These are phyloP conservation scores for Vanilla planifolia DNA, from an alignment of 106 monocot genomes.

Conservation along the genomic window DNA sequence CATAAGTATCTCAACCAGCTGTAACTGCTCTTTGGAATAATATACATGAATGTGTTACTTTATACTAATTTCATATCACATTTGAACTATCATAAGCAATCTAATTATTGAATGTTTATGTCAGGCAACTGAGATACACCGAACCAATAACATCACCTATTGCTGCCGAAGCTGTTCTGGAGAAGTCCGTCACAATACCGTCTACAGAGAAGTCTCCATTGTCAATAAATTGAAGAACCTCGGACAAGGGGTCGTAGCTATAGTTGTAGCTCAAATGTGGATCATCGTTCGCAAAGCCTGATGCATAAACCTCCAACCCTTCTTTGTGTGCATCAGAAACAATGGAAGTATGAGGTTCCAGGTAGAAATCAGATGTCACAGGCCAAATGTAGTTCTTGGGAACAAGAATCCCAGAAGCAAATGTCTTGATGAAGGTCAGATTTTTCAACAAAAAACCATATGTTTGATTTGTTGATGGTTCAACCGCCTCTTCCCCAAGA, in stretches of 20 bases:
- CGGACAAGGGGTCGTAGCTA: conserved; percentile 66
- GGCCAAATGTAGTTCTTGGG: conserved; percentile 84
- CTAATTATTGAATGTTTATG: neutral
- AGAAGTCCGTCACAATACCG: conserved; percentile 75
- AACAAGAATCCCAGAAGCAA: conserved; percentile 78
- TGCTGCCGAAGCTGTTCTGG: conserved; percentile 64
- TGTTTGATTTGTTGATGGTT: conserved; percentile 61
- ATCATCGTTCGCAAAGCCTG: conserved; percentile 67
- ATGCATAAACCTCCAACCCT: conserved; percentile 69
- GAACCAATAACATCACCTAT: conserved; percentile 29
- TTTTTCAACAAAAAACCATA: conserved; percentile 63
- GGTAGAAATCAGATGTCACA: conserved; percentile 35
- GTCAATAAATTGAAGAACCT: conserved; percentile 68
- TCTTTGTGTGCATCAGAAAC: conserved; percentile 67
- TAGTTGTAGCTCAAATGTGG: conserved; percentile 59
- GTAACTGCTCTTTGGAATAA: too few species aligned
- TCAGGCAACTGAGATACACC: neutral
- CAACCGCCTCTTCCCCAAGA: conserved; percentile 29
- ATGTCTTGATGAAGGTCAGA: conserved; percentile 68
- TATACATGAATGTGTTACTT: too few species aligned
- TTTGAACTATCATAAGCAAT: neutral
- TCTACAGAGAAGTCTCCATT: conserved; percentile 75
- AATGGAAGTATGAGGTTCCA: conserved; percentile 37
- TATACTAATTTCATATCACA: neutral
- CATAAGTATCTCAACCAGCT: neutral